phyloP scores from a whole-genome alignment of 169 alveolate genomes.

The Prorocentrum cordatum region DNA sequence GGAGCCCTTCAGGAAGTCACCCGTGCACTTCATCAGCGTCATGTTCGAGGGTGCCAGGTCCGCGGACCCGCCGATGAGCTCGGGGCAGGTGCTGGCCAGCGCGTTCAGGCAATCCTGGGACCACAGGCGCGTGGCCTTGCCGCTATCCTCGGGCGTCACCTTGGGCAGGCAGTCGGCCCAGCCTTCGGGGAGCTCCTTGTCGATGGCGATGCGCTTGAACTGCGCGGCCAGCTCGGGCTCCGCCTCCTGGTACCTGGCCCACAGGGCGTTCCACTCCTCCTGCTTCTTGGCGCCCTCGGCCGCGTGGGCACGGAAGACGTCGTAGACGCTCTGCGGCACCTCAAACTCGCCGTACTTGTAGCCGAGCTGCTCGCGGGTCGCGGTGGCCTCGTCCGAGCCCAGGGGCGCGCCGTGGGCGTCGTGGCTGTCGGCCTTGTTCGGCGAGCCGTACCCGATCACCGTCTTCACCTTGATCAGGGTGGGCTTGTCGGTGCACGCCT shows the following conservation, averaged over 20 bases:
- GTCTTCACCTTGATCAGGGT: conserved; percentile 69
- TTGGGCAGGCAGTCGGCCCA: conserved; percentile 29
- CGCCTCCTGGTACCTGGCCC: conserved; percentile 5
- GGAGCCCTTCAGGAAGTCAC: conserved; percentile 65
- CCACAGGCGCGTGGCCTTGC: conserved; percentile 40
- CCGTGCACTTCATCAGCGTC: conserved; percentile 70
- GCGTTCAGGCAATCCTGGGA: conserved; percentile 68
- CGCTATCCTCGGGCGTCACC: conserved; percentile 43
- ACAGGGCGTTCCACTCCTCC: not conserved
- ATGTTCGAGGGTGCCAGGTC: conserved; percentile 67
- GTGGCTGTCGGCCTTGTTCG: conserved; percentile 12
- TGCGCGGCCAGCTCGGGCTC: conserved; percentile 35
- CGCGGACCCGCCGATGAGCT: conserved; percentile 66
- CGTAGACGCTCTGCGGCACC: conserved; percentile 74
- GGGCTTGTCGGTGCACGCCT: conserved; percentile 63
- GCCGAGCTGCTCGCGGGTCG: conserved; percentile 70
- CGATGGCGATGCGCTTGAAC: conserved; percentile 29
- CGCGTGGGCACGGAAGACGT: conserved; percentile 5
- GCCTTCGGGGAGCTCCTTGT: conserved; percentile 15
- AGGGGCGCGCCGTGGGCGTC: not conserved
- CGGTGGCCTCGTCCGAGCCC: not conserved
- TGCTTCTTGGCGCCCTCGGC: not conserved
- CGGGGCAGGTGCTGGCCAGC: conserved; percentile 47
- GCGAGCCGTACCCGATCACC: conserved; percentile 57
- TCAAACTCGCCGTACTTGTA: conserved; percentile 62